Conservation (phyloP, 345 rosid species). For the Hibiscus trionum region DNA sequence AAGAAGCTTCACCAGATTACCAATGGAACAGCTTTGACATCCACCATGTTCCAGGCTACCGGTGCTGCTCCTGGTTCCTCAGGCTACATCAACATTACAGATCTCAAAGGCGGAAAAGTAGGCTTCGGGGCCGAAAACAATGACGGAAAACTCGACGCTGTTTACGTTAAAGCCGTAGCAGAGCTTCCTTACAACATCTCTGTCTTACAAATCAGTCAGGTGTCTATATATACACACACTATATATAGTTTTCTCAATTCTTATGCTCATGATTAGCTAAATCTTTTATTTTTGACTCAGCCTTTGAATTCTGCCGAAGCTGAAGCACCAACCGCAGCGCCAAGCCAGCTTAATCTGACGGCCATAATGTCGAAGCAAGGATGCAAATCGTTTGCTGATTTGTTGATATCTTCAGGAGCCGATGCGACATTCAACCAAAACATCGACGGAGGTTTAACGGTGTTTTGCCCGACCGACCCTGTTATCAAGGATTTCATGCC, state of each 20-base stretch:
- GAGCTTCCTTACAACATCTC: conserved; percentile 83
- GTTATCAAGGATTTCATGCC: conserved; percentile 57
- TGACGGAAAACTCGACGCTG: conserved; percentile 40
- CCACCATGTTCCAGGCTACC: conserved; percentile 87
- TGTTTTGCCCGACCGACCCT: conserved; percentile 74
- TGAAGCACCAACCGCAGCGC: conserved; percentile 75
- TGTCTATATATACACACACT: background rate
- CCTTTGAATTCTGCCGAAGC: conserved; percentile 67
- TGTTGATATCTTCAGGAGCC: conserved; percentile 53
- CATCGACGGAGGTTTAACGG: conserved; percentile 78
- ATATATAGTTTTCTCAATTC: background rate
- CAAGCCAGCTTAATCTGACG: conserved; percentile 55
- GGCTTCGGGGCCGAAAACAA: conserved; percentile 62
- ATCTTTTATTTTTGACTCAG: conserved; percentile 7
- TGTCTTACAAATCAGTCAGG: conserved; percentile 64
- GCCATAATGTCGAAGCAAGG: conserved; percentile 68
- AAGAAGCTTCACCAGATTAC: conserved; percentile 91
- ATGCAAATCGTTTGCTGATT: conserved; percentile 67
- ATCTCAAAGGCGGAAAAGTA: conserved; percentile 87
- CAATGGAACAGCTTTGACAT: conserved; percentile 53
- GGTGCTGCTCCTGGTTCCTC: conserved; percentile 79
- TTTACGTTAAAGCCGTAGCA: conserved; percentile 56
- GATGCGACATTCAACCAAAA: conserved; percentile 58
- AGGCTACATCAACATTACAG: conserved; percentile 79
- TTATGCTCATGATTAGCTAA: background rate